These are phyloP conservation scores for Bodo saltans DNA, from an alignment of 78 protist genomes.

Conservation along the genomic window DNA sequence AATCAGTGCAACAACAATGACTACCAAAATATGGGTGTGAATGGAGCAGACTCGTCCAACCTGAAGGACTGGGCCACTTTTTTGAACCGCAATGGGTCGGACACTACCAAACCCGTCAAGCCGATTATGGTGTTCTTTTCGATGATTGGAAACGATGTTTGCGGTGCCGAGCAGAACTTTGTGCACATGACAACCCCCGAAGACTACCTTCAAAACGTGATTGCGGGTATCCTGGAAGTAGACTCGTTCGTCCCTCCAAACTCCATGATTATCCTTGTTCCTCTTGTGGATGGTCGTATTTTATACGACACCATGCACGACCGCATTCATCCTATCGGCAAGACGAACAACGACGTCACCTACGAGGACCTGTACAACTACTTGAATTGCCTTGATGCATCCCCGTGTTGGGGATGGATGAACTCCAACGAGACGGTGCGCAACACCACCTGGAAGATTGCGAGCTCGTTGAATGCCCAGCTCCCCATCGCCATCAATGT, in stretches of 20 bases:
- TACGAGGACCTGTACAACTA: slow-evolving; percentile 64
- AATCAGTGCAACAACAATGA: slow-evolving; percentile 80
- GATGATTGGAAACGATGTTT: slow-evolving; percentile 72
- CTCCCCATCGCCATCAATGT: not conserved
- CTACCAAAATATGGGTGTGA: slow-evolving; percentile 80
- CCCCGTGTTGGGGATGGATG: slow-evolving; percentile 83
- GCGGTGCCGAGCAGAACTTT: slow-evolving; percentile 43
- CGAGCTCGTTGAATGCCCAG: slow-evolving; percentile 38
- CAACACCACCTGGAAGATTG: slow-evolving; percentile 47
- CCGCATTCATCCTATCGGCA: slow-evolving; percentile 73
- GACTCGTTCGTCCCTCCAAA: slow-evolving; percentile 65
- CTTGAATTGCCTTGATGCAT: slow-evolving; percentile 59
- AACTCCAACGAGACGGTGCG: slow-evolving; percentile 74
- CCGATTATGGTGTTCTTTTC: not conserved
- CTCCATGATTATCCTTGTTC: slow-evolving; percentile 52
- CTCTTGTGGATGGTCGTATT: slow-evolving; percentile 72
- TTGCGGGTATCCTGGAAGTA: slow-evolving; percentile 38
- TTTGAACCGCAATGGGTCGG: slow-evolving; percentile 19
- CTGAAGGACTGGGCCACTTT: slow-evolving; percentile 23
- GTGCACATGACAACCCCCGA: slow-evolving; percentile 55
- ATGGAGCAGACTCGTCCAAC: slow-evolving; percentile 61
- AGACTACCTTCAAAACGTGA: slow-evolving; percentile 41
- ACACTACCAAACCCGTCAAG: not conserved
- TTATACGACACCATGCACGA: slow-evolving; percentile 65
- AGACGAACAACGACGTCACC: slow-evolving; percentile 22